Conservation (phyloP, 306 rosid genomes). For the Hippophae gyantsensis region DNA sequence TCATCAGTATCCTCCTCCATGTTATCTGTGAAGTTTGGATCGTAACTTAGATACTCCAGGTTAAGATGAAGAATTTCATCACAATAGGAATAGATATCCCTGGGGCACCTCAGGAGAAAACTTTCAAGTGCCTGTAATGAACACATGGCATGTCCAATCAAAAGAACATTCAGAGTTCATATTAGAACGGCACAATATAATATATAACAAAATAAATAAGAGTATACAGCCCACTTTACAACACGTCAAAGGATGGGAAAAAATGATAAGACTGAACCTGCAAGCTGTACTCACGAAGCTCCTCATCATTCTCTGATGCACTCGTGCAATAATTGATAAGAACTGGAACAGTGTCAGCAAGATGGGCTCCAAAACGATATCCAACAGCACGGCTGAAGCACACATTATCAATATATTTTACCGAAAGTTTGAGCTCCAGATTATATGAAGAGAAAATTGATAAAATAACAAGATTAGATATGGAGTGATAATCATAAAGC, state of each 20-base stretch:
- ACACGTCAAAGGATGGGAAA: conserved; percentile 1
- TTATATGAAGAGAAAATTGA: background rate
- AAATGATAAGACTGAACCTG: conserved; percentile 48
- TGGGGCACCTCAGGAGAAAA: conserved; percentile 93
- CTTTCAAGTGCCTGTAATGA: conserved; percentile 73
- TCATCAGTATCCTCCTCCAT: conserved; percentile 99
- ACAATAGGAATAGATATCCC: conserved; percentile 80
- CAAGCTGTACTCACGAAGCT: conserved; percentile 95
- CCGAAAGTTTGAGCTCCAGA: background rate
- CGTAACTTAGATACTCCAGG: conserved; percentile 82
- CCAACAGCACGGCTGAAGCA: conserved; percentile 91
- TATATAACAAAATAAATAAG: background rate
- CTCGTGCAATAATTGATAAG: conserved; percentile 71
- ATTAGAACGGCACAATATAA: background rate
- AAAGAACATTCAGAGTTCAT: background rate
- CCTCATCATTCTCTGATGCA: conserved; percentile 95
- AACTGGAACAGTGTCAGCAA: conserved; percentile 83
- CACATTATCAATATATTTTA: conserved; percentile 19
- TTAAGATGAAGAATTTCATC: conserved; percentile 83
- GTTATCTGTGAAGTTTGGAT: conserved; percentile 95
- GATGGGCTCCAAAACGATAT: conserved; percentile 92
- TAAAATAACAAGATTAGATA: background rate
- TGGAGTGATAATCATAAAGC: conserved; percentile 10
- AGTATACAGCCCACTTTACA: background rate
- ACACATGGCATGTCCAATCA: conserved; percentile 19